Conservation (phyloP, 176 grass and related monocot species). For the Triticum dicoccoides region DNA sequence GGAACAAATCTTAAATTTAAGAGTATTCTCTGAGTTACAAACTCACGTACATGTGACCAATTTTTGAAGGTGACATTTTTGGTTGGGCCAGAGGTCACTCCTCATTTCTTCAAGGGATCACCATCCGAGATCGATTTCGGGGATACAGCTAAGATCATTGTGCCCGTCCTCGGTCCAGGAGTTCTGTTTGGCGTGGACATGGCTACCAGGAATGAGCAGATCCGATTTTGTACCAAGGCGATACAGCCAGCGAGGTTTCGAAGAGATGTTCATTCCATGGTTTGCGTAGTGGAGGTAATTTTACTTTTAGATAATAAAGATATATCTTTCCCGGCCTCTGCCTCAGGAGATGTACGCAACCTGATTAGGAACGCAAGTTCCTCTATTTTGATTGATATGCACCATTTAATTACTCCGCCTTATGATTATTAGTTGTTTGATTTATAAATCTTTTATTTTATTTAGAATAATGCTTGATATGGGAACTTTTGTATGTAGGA, state of each 20-base stretch:
- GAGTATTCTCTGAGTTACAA: neutral
- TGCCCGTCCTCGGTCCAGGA: neutral
- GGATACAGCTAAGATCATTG: neutral
- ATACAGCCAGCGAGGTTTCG: neutral
- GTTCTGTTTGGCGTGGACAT: neutral
- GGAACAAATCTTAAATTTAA: neutral
- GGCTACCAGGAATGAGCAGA: conserved; percentile 1
- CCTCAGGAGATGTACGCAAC: neutral
- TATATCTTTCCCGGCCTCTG: neutral
- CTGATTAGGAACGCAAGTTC: neutral
- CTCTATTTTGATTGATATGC: neutral
- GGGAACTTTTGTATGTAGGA: neutral
- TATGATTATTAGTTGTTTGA: neutral
- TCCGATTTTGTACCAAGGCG: conserved; percentile 11
- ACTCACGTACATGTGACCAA: neutral
- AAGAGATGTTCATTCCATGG: neutral
- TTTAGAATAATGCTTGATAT: no score
- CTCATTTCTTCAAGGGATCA: neutral
- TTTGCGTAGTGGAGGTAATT: neutral
- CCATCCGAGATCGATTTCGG: neutral
- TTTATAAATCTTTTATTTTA: neutral
- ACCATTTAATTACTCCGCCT: neutral
- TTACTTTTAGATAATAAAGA: neutral
- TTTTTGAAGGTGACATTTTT: conserved; percentile 8
- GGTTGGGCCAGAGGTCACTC: neutral